Conservation (phyloP, 2,329 filamentous ascomycete genomes). For the Escovopsis sp. region DNA sequence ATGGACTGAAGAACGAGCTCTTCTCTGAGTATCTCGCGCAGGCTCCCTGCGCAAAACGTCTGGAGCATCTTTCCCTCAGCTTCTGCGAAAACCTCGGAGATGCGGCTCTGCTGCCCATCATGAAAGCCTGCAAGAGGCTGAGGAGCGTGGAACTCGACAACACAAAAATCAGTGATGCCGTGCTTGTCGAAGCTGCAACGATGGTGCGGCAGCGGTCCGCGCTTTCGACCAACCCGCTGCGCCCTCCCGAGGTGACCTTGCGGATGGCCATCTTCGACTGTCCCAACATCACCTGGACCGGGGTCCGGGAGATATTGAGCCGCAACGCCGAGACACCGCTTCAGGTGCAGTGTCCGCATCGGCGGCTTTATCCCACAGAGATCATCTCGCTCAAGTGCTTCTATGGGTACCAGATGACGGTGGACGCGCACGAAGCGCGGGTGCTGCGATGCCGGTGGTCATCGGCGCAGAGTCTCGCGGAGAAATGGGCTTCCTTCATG, state of each 20-base stretch:
- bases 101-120: constrained; percentile 63
- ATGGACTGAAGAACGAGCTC: constrained; percentile 58
- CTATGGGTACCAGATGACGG: constrained; percentile 88
- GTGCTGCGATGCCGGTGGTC: constrained; percentile 63
- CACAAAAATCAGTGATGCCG: constrained; percentile 74
- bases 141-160: constrained; percentile 78
- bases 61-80: constrained; percentile 75
- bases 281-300: constrained; percentile 81
- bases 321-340: constrained; percentile 63
- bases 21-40: constrained; percentile 59
- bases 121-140: constrained; percentile 59
- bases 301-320: constrained; percentile 71
- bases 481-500: constrained; percentile 92
- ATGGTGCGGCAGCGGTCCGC: constrained; percentile 53
- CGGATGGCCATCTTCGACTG: constrained; percentile 82
- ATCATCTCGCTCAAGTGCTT: constrained; percentile 84
- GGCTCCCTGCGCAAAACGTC: constrained; percentile 52
- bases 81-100: constrained; percentile 83
- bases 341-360: constrained; percentile 22
- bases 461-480: constrained; percentile 64
- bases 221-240: constrained; percentile 22
- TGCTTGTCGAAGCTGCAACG: constrained; percentile 70
- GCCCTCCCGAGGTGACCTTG: constrained; percentile 45
- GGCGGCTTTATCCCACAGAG: constrained; percentile 52
- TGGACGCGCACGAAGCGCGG: constrained; percentile 82